Base-by-base conservation (phyloP, 1,139 yeast species). In the Yamadazyma trypodendri region DNA sequence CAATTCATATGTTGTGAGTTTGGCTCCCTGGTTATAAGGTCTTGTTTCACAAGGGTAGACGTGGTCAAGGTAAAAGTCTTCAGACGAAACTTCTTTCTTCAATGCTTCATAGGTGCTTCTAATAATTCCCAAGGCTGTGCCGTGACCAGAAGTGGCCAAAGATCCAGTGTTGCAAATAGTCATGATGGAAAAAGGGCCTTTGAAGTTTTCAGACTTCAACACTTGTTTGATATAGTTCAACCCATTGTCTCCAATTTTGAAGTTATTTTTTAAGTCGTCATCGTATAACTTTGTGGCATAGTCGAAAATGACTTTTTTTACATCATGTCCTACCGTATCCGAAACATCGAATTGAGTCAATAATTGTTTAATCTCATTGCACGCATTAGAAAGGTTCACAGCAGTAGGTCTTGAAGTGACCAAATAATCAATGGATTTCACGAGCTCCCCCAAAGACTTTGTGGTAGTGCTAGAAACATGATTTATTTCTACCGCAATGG, bases 21-120 rank as follows among this genome's bases (percentile, higher is more conserved):
- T 77, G 0, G 97, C 89, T 4, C 98, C 98, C 63, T 92, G 97
- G 58, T 90, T 89, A 59, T 92, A 92, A 0, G 98, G 98, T 52
- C 98, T 75, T 0, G 98, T 92, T 59, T 92, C 98, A 52, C 92
- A 75, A 7, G 96, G 94, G 54, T 81, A 92, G 0, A 85, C 94
- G 41, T 81, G 88, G 12, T 78, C 74, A 38, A 77, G 58, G 65
- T 60, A 84, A 55, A 61, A 68, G 35, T 65, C 44, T 46, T 58
- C 63, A 20, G 51, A 47, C 6, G 64, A 44, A 2, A 14, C 31
- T 1, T 46, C 47, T 6, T 48, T 47, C 4, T 27, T 35, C 31
- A 81, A 67, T 24, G 63, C 59, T 11, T 62, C 56, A 68, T 77
- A 71, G 17, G 86, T 68, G 0, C 96, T 79, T 48, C 97, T 77